Evolutionary conservation across 2,329 filamentous ascomycete genomes (phyloP), one percentile per base, ranked within the genome.

Genomic region (Colletotrichum incanum): DNA sequence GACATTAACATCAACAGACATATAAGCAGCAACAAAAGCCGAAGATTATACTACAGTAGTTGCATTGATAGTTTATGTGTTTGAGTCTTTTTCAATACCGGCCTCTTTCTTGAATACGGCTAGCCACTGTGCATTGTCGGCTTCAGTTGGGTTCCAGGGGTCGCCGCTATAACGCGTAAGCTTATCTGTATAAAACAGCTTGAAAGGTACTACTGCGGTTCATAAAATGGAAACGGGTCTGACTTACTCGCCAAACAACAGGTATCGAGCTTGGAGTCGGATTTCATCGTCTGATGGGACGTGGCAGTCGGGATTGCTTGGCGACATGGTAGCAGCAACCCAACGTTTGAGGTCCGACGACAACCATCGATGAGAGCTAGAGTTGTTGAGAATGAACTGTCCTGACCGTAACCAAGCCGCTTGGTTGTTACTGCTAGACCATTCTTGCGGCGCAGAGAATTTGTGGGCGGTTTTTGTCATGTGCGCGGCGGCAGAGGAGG

Each of bases 141-240:
- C 76, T 2, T 76, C 75, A 5, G 82, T 84, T 62, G 82, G 81
- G 61, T 83, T 82, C 82, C 81, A 83, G 1, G 80, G 77, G 67
- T 83, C 81, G 49, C 81, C 80, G 5, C 62, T 65, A 16, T 47
- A 49, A 31, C 0, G n/a, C 18, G 37, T 58, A 14, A 37, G 20
- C 20, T 6, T 20, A 11, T 34, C 34, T 23, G 11, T 6, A 55
- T 14, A 14, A 6, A 9, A 37, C 11, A 5, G 34, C 11, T 11
- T 37, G 11, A 1, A 37, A 9, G 7, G 9, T 9, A 8, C 34
- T 8, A 9, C 34, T 37, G 9, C 7, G 34, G 34, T 11, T 5
- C 6, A 37, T 37, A 0, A 0, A 37, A 8, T 37, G 7, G 34
- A 37, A 37, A 37, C 6, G 34, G 34, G 34, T 31, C 4, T 16